A percentile compares a stretch with the other conserved stretches of the same genome.
Conservation (phyloP, 768 basidiomycete species). For the Russula brevipes region DNA sequence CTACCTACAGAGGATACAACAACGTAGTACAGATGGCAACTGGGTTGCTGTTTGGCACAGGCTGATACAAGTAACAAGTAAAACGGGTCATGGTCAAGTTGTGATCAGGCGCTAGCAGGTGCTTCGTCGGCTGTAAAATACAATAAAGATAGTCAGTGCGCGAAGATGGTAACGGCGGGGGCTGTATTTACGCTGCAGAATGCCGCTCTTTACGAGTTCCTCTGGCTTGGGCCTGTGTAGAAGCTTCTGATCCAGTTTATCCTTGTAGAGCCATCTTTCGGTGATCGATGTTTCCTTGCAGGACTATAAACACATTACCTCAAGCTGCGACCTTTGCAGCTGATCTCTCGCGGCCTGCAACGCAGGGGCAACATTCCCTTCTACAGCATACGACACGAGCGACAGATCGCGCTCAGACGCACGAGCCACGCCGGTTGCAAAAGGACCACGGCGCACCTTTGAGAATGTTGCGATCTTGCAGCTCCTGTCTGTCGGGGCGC, state of each 20-base stretch:
- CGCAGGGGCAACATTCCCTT: conserved; percentile 57
- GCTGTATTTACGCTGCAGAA: conserved; percentile 41
- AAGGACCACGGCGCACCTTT: conserved; percentile 42
- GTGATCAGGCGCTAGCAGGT: conserved; percentile 15
- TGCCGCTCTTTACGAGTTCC: conserved; percentile 61
- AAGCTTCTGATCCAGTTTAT: conserved; percentile 58
- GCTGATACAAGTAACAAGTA: not conserved
- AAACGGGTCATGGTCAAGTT: not conserved
- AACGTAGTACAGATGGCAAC: conserved; percentile 10
- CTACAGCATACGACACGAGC: conserved; percentile 34
- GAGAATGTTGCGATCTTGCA: conserved; percentile 65
- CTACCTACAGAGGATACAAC: conserved; percentile 18
- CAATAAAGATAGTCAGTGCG: not conserved
- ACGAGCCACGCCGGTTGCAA: not conserved
- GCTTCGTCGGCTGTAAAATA: conserved; percentile 17
- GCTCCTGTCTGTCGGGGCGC: conserved; percentile 54
- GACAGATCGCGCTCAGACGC: not conserved
- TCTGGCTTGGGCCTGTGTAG: conserved; percentile 53
- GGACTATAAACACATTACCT: conserved; percentile 37
- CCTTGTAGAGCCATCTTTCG: conserved; percentile 33
- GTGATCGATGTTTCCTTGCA: conserved; percentile 5
- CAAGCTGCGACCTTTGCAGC: conserved; percentile 56
- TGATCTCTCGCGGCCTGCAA: conserved; percentile 55
- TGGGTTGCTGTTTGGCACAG: not conserved
- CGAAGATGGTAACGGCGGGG: not conserved